Evolutionary conservation across 2,329 filamentous ascomycete genomes (phyloP), one percentile per base, ranked within the genome.

Genomic region (Fusarium sterilihyphosum): DNA sequence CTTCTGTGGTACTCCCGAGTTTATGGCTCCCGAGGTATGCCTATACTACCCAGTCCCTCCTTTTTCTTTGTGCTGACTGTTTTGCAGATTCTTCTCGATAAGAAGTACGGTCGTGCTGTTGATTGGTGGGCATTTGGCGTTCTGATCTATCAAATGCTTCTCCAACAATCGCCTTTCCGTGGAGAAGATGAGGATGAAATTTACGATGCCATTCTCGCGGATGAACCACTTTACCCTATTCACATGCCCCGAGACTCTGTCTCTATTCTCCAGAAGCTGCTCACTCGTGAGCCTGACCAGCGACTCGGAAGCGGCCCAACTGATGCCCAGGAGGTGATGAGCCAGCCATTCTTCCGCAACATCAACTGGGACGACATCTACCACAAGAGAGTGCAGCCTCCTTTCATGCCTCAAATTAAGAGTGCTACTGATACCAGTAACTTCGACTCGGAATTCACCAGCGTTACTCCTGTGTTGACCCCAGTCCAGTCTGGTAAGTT

Each of bases 121-220:
- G 96, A 99, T 83, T 99, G 96, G 96, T 99, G 96, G 96, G 97
- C 97, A 12, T 99, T 99, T 84, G 96, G 96, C 82, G 96, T 99
- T 38, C 86, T 99, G 78, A 99, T 99, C 79, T 99, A 99, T 86
- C 96, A 99, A 84, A 99, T 99, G 97, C 92, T 99, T 65, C 90
- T 99, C 56, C 97, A 99, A 81, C 97, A 99, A 83, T 98, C 96
- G 37, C 96, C 96, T 1, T 99, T 99, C 93, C 93, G 96, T 78
- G 96, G 96, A 80, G 97, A 99, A 83, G 96, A 99, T 78, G 97
- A 99, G 81, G 96, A 99, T 81, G 96, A 99, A 84, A 99, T 99
- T 73, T 99, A 99, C 86, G 96, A 99, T 79, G 96, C 96, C 41
- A 98, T 99, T 85, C 90, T 99, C 49, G 95, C 96, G 13, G 96